A percentile compares a stretch with the other conserved stretches of the same genome.
These are phyloP conservation scores for Calonectria multiphialidica DNA, from an alignment of 2,329 filamentous ascomycete species.

Conservation along the genomic window DNA sequence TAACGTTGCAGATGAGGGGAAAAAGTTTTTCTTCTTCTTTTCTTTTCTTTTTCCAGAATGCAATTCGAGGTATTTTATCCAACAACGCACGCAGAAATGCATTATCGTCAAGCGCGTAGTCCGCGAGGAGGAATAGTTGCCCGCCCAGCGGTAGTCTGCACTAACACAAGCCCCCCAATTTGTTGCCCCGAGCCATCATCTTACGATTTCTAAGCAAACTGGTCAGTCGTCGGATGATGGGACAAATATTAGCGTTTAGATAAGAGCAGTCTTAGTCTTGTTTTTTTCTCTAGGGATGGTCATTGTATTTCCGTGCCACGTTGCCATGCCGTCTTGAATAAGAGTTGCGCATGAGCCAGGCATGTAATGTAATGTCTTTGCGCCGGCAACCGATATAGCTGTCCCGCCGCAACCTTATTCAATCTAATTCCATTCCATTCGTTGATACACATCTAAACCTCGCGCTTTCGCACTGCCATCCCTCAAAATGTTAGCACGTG, in stretches of 20 bases:
- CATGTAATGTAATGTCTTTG: too few species aligned
- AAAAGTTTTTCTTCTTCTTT: neutral
- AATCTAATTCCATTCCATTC: neutral
- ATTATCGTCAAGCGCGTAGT: neutral
- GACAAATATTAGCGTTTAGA: neutral
- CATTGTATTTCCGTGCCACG: too few species aligned
- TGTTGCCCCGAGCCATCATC: neutral
- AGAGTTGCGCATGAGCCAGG: too few species aligned
- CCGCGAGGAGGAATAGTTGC: neutral
- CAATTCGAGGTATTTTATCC: neutral
- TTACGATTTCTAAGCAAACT: neutral
- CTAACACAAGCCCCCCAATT: slow-evolving; percentile 5
- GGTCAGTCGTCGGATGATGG: too few species aligned
- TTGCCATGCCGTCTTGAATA: too few species aligned
- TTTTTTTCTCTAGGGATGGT: too few species aligned
- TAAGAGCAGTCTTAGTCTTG: too few species aligned
- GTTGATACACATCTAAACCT: neutral
- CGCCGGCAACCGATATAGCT: neutral
- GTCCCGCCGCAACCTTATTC: neutral
- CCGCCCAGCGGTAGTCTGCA: neutral
- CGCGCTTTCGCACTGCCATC: neutral
- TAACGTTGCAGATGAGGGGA: neutral
- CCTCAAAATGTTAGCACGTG: neutral
- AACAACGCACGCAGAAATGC: neutral
- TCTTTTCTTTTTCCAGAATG: neutral